These are phyloP conservation scores for Ajuga chamaepitys DNA, from an alignment of 257 asterid genomes.

Conservation along the genomic window DNA sequence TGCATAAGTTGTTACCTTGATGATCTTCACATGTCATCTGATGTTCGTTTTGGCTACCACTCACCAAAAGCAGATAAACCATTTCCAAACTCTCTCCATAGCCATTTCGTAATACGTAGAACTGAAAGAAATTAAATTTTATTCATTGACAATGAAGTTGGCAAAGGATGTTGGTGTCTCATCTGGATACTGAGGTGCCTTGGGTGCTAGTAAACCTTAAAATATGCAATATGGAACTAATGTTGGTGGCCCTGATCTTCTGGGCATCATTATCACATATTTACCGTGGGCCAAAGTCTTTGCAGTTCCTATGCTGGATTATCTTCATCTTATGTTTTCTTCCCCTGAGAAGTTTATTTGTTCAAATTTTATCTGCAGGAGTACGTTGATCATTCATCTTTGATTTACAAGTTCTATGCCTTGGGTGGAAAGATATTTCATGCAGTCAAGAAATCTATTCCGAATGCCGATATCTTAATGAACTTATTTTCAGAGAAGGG, in stretches of 20 bases:
- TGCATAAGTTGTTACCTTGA: conserved; percentile 4
- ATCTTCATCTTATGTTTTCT: conserved; percentile 14
- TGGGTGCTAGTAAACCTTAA: conserved; percentile 3
- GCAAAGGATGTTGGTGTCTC: not conserved
- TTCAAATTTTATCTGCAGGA: conserved; percentile 51
- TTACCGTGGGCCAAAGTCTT: not conserved
- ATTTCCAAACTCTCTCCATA: not conserved
- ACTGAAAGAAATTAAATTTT: not conserved
- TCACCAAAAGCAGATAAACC: not conserved
- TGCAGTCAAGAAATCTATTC: conserved; percentile 83
- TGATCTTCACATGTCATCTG: conserved; percentile 9
- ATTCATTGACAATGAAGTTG: not conserved
- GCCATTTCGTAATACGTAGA: not conserved
- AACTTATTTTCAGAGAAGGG: conserved; percentile 47
- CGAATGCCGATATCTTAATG: conserved; percentile 67
- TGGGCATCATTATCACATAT: not conserved
- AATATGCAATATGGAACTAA: not conserved
- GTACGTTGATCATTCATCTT: conserved; percentile 89
- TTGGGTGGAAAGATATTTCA: conserved; percentile 70
- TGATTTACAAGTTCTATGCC: conserved; percentile 78
- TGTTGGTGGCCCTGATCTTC: not conserved
- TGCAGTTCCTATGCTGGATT: conserved; percentile 8
- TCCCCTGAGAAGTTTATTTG: conserved; percentile 7
- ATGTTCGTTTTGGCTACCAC: conserved; percentile 1
- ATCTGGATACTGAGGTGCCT: not conserved